These are phyloP conservation scores for Candida nemodendra DNA, from an alignment of 805 yeast genomes.

Conservation along the genomic window DNA sequence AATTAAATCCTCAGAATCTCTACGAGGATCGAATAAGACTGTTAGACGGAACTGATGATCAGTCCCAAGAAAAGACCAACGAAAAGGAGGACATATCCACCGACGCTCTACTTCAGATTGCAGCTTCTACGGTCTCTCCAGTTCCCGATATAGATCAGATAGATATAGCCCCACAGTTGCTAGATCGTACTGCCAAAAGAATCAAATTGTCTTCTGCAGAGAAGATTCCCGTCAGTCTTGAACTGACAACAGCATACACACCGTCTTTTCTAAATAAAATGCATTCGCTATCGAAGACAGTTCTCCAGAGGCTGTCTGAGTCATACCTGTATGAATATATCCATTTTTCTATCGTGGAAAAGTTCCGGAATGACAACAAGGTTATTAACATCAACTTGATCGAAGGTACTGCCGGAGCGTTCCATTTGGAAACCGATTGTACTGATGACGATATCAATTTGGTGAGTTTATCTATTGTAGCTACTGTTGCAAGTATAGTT, in stretches of 20 bases:
- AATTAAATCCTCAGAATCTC: conserved; percentile 2
- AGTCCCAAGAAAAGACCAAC: background rate
- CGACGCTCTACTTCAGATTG: conserved; percentile 5
- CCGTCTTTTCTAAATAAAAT: background rate
- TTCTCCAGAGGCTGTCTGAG: background rate
- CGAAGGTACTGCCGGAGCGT: background rate
- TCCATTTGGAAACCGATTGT: background rate
- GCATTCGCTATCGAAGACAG: background rate
- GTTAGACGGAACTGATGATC: background rate
- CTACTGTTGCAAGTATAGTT: background rate
- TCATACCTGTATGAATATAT: background rate
- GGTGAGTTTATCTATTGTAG: background rate
- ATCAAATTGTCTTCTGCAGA: background rate
- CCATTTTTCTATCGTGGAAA: background rate
- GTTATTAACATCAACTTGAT: background rate
- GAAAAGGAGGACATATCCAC: conserved; percentile 1
- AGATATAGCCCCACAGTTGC: background rate
- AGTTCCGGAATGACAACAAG: background rate
- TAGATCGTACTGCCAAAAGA: conserved; percentile 4
- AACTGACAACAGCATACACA: background rate
- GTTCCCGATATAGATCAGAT: background rate
- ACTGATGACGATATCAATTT: background rate
- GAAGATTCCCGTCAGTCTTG: background rate
- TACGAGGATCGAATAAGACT: conserved; percentile 6
- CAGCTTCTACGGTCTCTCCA: conserved; percentile 2